Conservation (phyloP, 1,284 basidiomycete species). For the Inonotus obliquus region DNA sequence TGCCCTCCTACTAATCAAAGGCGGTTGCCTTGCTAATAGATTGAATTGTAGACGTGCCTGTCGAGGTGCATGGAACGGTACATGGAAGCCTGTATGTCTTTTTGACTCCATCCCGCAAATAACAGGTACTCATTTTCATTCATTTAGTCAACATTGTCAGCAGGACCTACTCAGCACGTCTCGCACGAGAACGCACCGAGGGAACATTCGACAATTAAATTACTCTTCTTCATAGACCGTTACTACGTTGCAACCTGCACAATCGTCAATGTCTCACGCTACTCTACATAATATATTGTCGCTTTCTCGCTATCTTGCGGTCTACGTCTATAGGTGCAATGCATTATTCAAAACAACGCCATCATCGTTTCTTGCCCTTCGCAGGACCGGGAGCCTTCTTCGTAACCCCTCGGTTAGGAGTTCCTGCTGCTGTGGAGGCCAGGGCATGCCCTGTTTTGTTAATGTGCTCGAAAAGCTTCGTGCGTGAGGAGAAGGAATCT, state of each 20-base stretch:
- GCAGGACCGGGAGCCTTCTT: background rate
- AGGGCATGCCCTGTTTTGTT: slow-evolving; percentile 70
- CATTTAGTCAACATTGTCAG: slow-evolving; percentile 71
- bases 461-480: slow-evolving; percentile 78
- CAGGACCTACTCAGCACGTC: slow-evolving; percentile 55
- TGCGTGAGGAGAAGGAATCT: slow-evolving; percentile 62
- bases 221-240: background rate
- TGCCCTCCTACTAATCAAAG: background rate
- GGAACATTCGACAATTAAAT: slow-evolving; percentile 3
- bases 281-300: background rate
- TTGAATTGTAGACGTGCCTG: slow-evolving; percentile 56
- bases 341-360: too few species aligned
- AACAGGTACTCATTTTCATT: slow-evolving; percentile 8
- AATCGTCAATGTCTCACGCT: background rate
- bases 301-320: background rate
- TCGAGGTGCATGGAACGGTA: slow-evolving; percentile 75
- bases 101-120: slow-evolving; percentile 5
- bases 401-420: background rate
- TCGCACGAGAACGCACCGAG: slow-evolving; percentile 48
- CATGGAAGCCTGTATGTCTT: slow-evolving; percentile 74
- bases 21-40: background rate
- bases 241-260: background rate
- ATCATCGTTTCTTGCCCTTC: slow-evolving; percentile 14
- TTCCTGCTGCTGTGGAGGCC: slow-evolving; percentile 30
- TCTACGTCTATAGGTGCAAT: background rate